Percentiles rank a stretch among this genome's conserved stretches.
Conservation (phyloP, 1,139 yeast species). For the Groenewaldozyma sp. region DNA sequence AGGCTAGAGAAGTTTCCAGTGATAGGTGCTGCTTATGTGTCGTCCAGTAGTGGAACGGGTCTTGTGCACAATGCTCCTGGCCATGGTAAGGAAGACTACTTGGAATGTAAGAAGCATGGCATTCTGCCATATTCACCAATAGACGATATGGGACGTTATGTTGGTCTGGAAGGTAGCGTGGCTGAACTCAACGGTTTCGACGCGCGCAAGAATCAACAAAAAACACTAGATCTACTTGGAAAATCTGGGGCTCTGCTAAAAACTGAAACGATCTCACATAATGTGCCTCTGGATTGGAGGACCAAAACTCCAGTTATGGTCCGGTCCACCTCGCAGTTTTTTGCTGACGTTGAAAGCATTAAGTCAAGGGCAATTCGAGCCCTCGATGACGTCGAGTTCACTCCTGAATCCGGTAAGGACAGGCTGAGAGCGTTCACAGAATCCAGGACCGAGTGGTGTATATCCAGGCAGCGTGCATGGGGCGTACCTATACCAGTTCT, state of each 20-base stretch:
- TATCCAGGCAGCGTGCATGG: slow-evolving; percentile 95
- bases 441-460: slow-evolving; percentile 93
- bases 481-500: slow-evolving; percentile 96
- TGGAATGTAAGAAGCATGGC: slow-evolving; percentile 50
- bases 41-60: slow-evolving; percentile 81
- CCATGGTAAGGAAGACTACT: slow-evolving; percentile 90
- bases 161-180: slow-evolving; percentile 32
- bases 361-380: slow-evolving; percentile 55
- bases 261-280: slow-evolving; percentile 54
- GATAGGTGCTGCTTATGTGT: slow-evolving; percentile 74
- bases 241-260: slow-evolving; percentile 41
- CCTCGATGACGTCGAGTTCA: slow-evolving; percentile 52
- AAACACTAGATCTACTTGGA: slow-evolving; percentile 38
- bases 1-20: slow-evolving; percentile 44
- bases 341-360: slow-evolving; percentile 73
- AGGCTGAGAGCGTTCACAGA: slow-evolving; percentile 64
- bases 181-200: slow-evolving; percentile 36
- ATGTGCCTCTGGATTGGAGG: slow-evolving; percentile 97
- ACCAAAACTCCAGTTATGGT: slow-evolving; percentile 92
- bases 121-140: slow-evolving; percentile 68
- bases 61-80: slow-evolving; percentile 97
- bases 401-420: slow-evolving; percentile 63
- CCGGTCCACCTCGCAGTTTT: slow-evolving; percentile 95
- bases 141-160: slow-evolving; percentile 62
- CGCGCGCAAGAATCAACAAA: slow-evolving; percentile 47